Evolutionary conservation across 179 eudicot genomes (phyloP).

Genomic region (Pouteria campechiana): DNA sequence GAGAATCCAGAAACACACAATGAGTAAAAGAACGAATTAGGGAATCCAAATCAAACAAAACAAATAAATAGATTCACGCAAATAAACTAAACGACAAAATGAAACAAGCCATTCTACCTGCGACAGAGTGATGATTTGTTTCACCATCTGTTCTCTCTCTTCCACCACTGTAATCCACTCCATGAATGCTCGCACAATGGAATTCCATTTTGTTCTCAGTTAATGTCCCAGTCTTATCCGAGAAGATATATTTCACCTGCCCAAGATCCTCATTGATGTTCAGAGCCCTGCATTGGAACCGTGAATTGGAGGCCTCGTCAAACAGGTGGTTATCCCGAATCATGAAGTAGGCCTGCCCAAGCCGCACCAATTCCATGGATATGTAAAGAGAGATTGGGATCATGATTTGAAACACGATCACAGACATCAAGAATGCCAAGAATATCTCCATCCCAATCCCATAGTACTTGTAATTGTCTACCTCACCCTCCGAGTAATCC

Average conservation of each 20-base stretch:
- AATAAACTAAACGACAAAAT: not conserved
- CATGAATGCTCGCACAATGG: constrained; percentile 79
- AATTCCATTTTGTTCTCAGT: constrained; percentile 99
- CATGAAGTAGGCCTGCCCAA: constrained; percentile 99
- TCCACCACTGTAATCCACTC: constrained; percentile 54
- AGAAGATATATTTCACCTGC: constrained; percentile 86
- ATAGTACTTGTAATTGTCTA: constrained; percentile 51
- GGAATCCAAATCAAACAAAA: not conserved
- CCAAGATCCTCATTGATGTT: constrained; percentile 98
- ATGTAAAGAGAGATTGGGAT: constrained; percentile 92
- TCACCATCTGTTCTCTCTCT: constrained; percentile 25
- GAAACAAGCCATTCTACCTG: constrained; percentile 32
- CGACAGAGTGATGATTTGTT: constrained; percentile 25
- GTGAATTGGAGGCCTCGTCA: constrained; percentile 56
- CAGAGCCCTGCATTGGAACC: constrained; percentile 90
- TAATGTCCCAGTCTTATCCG: constrained; percentile 95
- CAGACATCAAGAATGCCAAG: constrained; percentile 90
- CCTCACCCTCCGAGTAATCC: constrained; percentile 36
- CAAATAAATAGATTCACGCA: too few relatives aligned
- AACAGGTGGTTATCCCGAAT: constrained; percentile 60
- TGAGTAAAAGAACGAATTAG: not conserved
- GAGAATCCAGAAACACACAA: too few relatives aligned
- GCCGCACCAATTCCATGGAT: constrained; percentile 98
- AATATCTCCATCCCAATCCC: constrained; percentile 82
- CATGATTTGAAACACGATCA: constrained; percentile 92